Base-by-base conservation (phyloP, 805 yeast genomes). In the Starmerella floricola region DNA sequence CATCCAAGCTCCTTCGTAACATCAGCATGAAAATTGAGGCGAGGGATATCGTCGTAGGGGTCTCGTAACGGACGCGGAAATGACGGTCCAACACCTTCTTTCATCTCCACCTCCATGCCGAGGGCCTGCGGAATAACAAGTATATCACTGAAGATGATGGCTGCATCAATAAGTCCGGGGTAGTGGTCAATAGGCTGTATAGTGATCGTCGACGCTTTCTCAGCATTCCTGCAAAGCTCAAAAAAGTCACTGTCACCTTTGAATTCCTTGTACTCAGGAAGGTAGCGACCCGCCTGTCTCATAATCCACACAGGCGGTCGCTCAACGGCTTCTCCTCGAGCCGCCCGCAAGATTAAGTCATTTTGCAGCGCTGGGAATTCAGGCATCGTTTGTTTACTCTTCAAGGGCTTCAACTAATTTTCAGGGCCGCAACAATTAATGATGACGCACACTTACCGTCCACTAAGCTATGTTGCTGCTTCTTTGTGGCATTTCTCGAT, bases 51-150 rank as follows among this genome's bases (percentile, higher is more conserved):
- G 54, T 86, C 95, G 34, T 66, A 71, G 3, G 82, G 83, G 2
- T 64, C 65, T 58, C 96, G 74, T 53, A 91, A 66, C 15, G 98
- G 98, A 34, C 78, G 77, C 2, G 85, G 86, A 62, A 91, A 91
- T 41, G 79, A 79, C 3, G 98, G 98, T 0, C 98, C 98, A 47
- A 79, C 80, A 40, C 94, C 91, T 45, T 91, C 97, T 33, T 84
- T 66, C 94, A 91, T 88, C 58, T 80, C 78, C 32, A 91, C 95
- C 41, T 74, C 78, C 81, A 87, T 83, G 12, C 98, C 98, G 86
- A 91, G 79, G 11, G 96, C 98, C 64, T 91, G 97, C 2, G 98
- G 98, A 41, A 91, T 80, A 30, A 91, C 98, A 45, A 91, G 68
- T 53, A 91, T 91, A 60, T 91, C 98, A 59, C 87, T 78, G 66